These are phyloP conservation scores for Verticillium klebahnii DNA, from an alignment of 2,329 filamentous ascomycete species.

Conservation along the genomic window DNA sequence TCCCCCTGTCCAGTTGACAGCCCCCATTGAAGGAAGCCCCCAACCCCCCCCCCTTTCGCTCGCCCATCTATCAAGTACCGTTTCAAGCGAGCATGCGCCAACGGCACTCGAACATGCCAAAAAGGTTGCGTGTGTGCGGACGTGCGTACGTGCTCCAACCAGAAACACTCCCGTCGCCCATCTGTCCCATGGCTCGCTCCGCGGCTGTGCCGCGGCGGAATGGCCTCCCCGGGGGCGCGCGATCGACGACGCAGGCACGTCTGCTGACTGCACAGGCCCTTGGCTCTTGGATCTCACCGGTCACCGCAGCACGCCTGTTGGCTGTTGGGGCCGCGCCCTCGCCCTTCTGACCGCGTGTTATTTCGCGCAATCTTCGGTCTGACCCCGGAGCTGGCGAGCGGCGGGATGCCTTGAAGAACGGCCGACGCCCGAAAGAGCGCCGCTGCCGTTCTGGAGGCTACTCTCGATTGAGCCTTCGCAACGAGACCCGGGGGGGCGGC, in stretches of 20 bases:
- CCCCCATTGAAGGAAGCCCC: no score
- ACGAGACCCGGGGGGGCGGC: background rate
- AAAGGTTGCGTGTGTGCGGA: no score
- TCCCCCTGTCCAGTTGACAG: background rate
- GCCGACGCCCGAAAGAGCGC: background rate
- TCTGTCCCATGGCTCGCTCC: background rate
- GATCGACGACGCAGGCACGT: background rate
- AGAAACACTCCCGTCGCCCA: no score
- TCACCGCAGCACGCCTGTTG: background rate
- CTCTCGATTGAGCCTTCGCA: no score
- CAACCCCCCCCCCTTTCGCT: no score
- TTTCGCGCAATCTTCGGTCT: background rate
- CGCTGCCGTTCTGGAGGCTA: no score
- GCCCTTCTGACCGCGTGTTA: background rate
- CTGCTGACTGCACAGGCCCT: background rate
- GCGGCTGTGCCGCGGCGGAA: background rate
- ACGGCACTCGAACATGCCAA: background rate
- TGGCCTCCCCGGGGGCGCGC: background rate
- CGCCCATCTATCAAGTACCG: background rate
- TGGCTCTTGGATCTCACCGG: background rate
- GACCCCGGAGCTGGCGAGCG: background rate
- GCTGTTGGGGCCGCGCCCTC: background rate
- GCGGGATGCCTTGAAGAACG: background rate
- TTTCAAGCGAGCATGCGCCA: background rate
- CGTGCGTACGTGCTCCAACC: background rate